Conservation (phyloP, 192 early-diverging fungal genomes). For the Phlyctochytrium planicorne region DNA sequence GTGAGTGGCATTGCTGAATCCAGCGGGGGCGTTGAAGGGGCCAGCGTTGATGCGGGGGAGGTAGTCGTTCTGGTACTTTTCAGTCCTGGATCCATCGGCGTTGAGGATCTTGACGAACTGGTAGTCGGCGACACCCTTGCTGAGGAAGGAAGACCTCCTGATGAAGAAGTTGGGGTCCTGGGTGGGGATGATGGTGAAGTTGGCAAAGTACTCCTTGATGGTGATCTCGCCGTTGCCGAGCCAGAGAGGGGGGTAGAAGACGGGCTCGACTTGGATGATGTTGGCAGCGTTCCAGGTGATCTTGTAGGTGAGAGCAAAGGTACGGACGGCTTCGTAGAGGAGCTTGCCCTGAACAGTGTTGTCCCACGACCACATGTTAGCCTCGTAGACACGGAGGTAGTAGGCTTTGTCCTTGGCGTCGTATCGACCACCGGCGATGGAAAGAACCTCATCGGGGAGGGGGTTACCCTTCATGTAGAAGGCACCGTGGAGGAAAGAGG, state of each 20-base stretch:
- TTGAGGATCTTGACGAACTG: constrained; percentile 11
- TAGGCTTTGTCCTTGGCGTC: constrained; percentile 9
- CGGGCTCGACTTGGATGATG: too few relatives aligned
- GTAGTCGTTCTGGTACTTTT: constrained; percentile 13
- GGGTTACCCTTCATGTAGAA: too few relatives aligned
- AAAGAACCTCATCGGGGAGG: constrained; percentile 8
- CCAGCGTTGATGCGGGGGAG: too few relatives aligned
- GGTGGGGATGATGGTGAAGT: constrained; percentile 1
- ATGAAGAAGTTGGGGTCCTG: constrained; percentile 12
- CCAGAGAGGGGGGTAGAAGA: too few relatives aligned
- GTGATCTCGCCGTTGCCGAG: too few relatives aligned
- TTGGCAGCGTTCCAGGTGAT: too few relatives aligned
- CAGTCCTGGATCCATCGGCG: constrained; percentile 12
- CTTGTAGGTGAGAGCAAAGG: background rate
- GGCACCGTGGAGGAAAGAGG: background rate
- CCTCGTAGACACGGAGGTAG: background rate
- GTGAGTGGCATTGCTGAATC: too few relatives aligned
- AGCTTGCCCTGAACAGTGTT: background rate
- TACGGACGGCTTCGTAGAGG: background rate
- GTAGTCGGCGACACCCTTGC: background rate
- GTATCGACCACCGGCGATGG: constrained; percentile 6
- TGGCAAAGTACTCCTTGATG: background rate
- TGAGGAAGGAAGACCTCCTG: background rate
- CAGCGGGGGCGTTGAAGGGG: too few relatives aligned
- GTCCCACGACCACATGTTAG: constrained; percentile 7